Base-by-base conservation (phyloP, 2,329 filamentous ascomycete species). In the Cadophora sp. region DNA sequence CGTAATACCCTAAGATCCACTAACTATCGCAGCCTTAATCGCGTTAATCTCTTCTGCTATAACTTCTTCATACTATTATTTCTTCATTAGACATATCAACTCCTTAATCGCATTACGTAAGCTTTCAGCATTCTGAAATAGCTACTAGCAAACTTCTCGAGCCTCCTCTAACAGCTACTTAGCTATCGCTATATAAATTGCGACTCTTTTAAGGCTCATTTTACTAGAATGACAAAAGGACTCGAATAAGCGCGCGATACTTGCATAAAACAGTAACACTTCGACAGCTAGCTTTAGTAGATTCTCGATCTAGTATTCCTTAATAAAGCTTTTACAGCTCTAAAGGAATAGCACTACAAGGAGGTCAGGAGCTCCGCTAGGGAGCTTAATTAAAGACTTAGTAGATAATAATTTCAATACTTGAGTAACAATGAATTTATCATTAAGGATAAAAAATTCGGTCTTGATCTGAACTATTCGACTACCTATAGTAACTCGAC, bases 281-380 rank as follows among this genome's bases (percentile, higher is more conserved):
- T 81, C 79, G 16, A 82, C 79, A 0, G 75, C 76, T 3, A 81
- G 73, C 34, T 79, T 81, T 0, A 80, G 79, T 0, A 81, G 73
- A 14, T 74, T 79, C n/a, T 78, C 75, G 0, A 48, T 26, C 0
- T 53, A 69, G 67, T 78, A 79, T 2, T 73, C 72, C 0, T 66
- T 58, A 31, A 81, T 79, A 22, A 81, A 73, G 1, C 60, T 66
- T 5, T 65, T 64, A 70, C 79, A 80, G 11, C 62, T 56, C 11
- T 68, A 7, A n/a, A 80, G 74, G 63, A 77, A 79, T 9, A 19
- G 22, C 24, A 24, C 19, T 11, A n/a, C 14, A 5, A 14, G 8
- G 14, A 26, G 29, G 4, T 7, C 26, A 16, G 60, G 46, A 4
- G 6, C 11, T 34, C 27, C 60, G n/a, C 60, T 27, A 4, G 29